phyloP scores from a whole-genome alignment of 2,329 filamentous ascomycete genomes.

The Fusarium sororula region DNA sequence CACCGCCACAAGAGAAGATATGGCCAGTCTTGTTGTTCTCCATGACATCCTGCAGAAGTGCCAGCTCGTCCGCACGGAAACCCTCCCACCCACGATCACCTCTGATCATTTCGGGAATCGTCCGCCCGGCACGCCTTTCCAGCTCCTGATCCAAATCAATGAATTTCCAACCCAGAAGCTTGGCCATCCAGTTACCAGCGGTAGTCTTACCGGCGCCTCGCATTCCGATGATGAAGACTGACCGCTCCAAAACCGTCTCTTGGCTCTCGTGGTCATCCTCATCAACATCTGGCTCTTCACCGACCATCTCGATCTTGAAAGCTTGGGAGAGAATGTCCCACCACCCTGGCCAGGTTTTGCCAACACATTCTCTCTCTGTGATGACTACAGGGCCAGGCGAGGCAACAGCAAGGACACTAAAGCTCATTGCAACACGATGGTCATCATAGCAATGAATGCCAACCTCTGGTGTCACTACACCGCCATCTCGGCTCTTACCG shows the following conservation, averaged over 20 bases:
- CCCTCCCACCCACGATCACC: slow-evolving; percentile 80
- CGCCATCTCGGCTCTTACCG: slow-evolving; percentile 58
- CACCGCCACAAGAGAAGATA: slow-evolving; percentile 93
- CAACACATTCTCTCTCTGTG: slow-evolving; percentile 89
- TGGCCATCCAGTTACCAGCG: slow-evolving; percentile 84
- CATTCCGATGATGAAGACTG: slow-evolving; percentile 97
- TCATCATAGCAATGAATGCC: slow-evolving; percentile 95
- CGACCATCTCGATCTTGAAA: slow-evolving; percentile 81
- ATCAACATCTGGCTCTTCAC: slow-evolving; percentile 65
- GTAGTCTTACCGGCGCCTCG: slow-evolving; percentile 97
- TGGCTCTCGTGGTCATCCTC: slow-evolving; percentile 19
- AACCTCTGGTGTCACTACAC: slow-evolving; percentile 64
- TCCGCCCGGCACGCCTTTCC: slow-evolving; percentile 75
- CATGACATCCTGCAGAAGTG: slow-evolving; percentile 76
- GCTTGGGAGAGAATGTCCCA: slow-evolving; percentile 87
- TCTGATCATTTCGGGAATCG: slow-evolving; percentile 87
- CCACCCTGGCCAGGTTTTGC: slow-evolving; percentile 99
- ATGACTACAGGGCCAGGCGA: slow-evolving; percentile 78
- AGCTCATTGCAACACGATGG: slow-evolving; percentile 98
- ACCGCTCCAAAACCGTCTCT: slow-evolving; percentile 57
- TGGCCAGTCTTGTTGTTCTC: slow-evolving; percentile 78
- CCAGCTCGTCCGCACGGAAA: slow-evolving; percentile 83
- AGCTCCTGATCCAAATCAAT: slow-evolving; percentile 90
- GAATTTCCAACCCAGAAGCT: slow-evolving; percentile 77
- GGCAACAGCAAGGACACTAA: slow-evolving; percentile 84